Conservation (phyloP, 495 filamentous ascomycete species). For the Penicillium riverlandense region DNA sequence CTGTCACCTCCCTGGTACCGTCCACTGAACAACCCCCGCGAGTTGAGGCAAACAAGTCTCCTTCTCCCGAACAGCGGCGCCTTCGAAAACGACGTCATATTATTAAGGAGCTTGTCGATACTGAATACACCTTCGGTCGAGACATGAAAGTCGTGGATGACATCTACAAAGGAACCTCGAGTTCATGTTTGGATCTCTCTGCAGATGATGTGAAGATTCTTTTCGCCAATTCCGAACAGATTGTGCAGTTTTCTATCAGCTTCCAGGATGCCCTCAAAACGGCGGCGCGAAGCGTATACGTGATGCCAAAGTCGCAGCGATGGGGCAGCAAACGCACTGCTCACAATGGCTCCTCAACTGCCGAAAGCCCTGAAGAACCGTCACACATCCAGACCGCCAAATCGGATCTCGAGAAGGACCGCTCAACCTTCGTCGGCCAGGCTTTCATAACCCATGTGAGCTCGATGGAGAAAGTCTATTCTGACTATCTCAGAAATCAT, state of each 20-base stretch:
- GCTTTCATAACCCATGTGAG: constrained; percentile 66
- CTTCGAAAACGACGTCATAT: constrained; percentile 64
- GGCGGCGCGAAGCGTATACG: constrained; percentile 68
- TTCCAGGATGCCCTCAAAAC: constrained; percentile 75
- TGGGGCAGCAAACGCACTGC: constrained; percentile 49
- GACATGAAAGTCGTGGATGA: constrained; percentile 96
- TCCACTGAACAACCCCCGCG: constrained; percentile 20
- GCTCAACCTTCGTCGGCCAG: constrained; percentile 68
- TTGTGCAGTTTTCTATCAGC: constrained; percentile 70
- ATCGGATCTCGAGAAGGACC: constrained; percentile 65
- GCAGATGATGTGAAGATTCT: constrained; percentile 76
- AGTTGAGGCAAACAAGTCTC: constrained; percentile 27
- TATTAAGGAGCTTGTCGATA: constrained; percentile 87
- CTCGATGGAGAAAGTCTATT: constrained; percentile 77
- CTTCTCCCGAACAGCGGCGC: constrained; percentile 49
- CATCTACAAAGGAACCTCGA: constrained; percentile 93
- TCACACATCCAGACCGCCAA: constrained; percentile 28
- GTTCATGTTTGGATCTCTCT: constrained; percentile 71
- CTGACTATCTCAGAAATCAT: constrained; percentile 79
- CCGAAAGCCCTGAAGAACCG: constrained; percentile 12
- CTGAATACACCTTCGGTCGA: constrained; percentile 75
- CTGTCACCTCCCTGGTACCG: constrained; percentile 32
- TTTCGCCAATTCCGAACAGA: constrained; percentile 83
- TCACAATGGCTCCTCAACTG: constrained; percentile 19
- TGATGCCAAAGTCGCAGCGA: constrained; percentile 48